Evolutionary conservation across 768 basidiomycete species (phyloP).

Genomic region (Leccinum boreale): DNA sequence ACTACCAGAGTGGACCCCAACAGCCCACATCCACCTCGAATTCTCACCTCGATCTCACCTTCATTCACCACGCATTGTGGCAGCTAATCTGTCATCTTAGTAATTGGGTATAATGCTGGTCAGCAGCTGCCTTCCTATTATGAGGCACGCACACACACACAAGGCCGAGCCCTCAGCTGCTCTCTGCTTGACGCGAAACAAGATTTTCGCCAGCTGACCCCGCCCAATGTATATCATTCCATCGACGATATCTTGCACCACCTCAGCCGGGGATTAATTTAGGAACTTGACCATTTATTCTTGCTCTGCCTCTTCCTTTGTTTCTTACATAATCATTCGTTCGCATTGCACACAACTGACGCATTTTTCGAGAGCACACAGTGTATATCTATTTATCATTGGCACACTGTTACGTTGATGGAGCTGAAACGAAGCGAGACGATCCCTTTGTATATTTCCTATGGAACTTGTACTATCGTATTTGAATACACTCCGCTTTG

Average conservation of each 20-base stretch:
- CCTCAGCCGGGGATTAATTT: slow-evolving; percentile 19
- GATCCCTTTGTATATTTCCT: slow-evolving; percentile 13
- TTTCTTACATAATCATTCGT: slow-evolving; percentile 9
- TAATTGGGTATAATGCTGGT: slow-evolving; percentile 21
- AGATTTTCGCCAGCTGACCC: slow-evolving; percentile 9
- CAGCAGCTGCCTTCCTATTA: slow-evolving; percentile 5
- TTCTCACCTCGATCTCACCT: slow-evolving; percentile 15
- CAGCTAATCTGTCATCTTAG: slow-evolving; percentile 21
- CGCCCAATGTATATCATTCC: slow-evolving; percentile 20
- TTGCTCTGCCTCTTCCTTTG: not conserved
- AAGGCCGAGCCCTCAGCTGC: not conserved
- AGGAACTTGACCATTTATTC: slow-evolving; percentile 11
- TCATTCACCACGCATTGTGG: slow-evolving; percentile 16
- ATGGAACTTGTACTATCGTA: slow-evolving; percentile 21
- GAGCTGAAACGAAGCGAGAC: not conserved
- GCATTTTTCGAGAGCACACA: slow-evolving; percentile 11
- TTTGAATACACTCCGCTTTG: slow-evolving; percentile 2
- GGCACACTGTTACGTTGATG: slow-evolving; percentile 7
- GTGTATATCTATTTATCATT: slow-evolving; percentile 18
- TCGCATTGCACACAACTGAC: slow-evolving; percentile 16
- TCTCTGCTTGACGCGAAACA: slow-evolving; percentile 7
- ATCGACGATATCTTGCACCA: slow-evolving; percentile 13
- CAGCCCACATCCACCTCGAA: slow-evolving; percentile 10
- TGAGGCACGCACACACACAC: slow-evolving; percentile 4
- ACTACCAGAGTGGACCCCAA: slow-evolving; percentile 16